These are phyloP conservation scores for Tephrocybe sp. DNA, from an alignment of 768 basidiomycete species.

Conservation along the genomic window DNA sequence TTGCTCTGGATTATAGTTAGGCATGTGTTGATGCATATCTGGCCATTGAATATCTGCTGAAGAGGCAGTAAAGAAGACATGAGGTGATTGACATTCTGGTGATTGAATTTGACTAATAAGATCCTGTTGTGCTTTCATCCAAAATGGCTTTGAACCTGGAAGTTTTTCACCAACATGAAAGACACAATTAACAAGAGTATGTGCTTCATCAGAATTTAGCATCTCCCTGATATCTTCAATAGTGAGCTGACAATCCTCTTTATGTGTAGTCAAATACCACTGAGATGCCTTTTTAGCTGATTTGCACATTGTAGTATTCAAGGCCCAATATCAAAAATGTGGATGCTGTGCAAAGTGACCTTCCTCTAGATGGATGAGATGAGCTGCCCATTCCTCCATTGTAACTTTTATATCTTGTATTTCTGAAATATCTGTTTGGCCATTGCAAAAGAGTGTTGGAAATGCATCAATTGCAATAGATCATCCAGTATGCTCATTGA, in stretches of 20 bases:
- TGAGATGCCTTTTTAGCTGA: slow-evolving; percentile 8
- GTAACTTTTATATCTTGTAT: slow-evolving; percentile 1
- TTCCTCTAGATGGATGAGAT: slow-evolving; percentile 12
- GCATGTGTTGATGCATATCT: slow-evolving; percentile 31
- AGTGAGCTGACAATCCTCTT: slow-evolving; percentile 4
- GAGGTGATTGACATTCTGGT: slow-evolving; percentile 20
- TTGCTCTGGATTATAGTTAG: slow-evolving; percentile 8
- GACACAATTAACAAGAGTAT: slow-evolving; percentile 16
- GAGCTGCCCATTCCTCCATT: slow-evolving; percentile 11
- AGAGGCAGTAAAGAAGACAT: slow-evolving; percentile 25
- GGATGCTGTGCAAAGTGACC: slow-evolving; percentile 20
- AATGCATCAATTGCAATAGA: slow-evolving; percentile 21
- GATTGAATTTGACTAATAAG: slow-evolving; percentile 17
- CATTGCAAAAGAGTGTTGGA: slow-evolving; percentile 21
- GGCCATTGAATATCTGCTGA: slow-evolving; percentile 31
- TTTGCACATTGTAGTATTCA: slow-evolving; percentile 7
- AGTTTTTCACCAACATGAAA: slow-evolving; percentile 19
- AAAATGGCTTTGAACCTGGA: slow-evolving; percentile 23
- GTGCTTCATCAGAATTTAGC: slow-evolving; percentile 14
- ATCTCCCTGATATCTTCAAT: slow-evolving; percentile 3
- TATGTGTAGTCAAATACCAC: slow-evolving; percentile 11
- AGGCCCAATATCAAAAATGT: slow-evolving; percentile 10
- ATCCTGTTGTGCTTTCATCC: slow-evolving; percentile 11
- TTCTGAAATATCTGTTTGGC: slow-evolving; percentile 1
- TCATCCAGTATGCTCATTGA: slow-evolving; percentile 11